A percentile compares a stretch with the other conserved stretches of the same genome.
Conservation (phyloP, 768 basidiomycete species). For the Galerina marginata region DNA sequence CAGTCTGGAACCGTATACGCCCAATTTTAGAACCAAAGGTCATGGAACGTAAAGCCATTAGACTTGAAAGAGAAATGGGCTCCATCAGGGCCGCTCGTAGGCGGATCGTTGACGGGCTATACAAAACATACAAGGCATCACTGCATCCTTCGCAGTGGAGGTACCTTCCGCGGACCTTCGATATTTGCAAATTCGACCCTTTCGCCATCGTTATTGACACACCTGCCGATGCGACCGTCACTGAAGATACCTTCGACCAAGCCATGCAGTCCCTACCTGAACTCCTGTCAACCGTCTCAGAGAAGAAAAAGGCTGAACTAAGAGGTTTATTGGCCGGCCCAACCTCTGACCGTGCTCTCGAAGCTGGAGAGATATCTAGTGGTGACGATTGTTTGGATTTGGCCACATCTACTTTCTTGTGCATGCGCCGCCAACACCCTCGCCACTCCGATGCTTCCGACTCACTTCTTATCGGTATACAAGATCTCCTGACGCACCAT, state of each 20-base stretch:
- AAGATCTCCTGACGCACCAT: neutral
- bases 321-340: neutral
- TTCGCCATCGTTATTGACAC: neutral
- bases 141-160: slow-evolving; percentile 30
- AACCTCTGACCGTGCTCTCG: neutral
- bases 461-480: neutral
- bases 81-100: neutral
- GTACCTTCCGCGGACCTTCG: slow-evolving; percentile 14
- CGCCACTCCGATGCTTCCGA: neutral
- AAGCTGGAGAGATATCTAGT: neutral
- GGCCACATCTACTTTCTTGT: slow-evolving; percentile 4
- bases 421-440: neutral
- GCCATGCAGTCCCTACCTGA: slow-evolving; percentile 1
- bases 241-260: neutral
- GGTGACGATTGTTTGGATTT: neutral
- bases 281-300: neutral
- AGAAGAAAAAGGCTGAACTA: neutral
- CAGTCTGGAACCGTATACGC: slow-evolving; percentile 10
- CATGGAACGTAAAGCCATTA: neutral
- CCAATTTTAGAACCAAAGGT: slow-evolving; percentile 6
- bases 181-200: neutral
- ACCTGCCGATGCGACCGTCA: neutral
- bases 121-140: slow-evolving; percentile 22
- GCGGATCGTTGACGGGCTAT: slow-evolving; percentile 15
- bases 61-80: neutral